Base-by-base conservation (phyloP, 148 eudicot species). In the Persicaria tinctoria region DNA sequence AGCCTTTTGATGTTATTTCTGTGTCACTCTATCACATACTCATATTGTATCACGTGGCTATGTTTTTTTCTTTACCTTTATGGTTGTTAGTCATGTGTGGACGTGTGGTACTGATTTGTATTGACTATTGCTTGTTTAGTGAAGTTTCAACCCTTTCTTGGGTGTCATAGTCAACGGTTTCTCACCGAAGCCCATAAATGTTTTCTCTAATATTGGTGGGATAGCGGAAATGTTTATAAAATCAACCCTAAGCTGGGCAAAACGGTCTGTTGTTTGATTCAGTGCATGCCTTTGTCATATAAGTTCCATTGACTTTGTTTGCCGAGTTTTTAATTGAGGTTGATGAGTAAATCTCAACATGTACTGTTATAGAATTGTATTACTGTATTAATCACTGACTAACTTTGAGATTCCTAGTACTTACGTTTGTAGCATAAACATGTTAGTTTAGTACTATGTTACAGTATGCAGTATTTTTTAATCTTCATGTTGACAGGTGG, bases 401-500 rank as follows among this genome's bases (percentile, higher is more conserved):
- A 69, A 5, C 38, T 68, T 38, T 68, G 17, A 27, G 0, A 13
- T 68, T 32, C 41, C 41, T 32, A 32, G 41, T 32, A 32, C 41
- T 32, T 32, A 32, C 1, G 41, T 32, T 32, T 32, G 3, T 1
- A 32, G 41, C 41, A 32, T 32, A 32, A 32, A 32, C 41, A 32
- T 32, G 3, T 32, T 32, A 32, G 41, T 32, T 2, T 32, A 32
- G 41, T 32, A 20, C 23, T 20, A 32, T 32, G 41, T 32, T 32
- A 32, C 41, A 32, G 41, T 32, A 32, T 32, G 27, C 27, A 23
- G 27, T 23, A 23, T 32, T 32, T 32, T 32, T 32, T 32, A 32
- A 32, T 32, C 41, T 32, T 74, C 14, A 55, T 8, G 16, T 3
- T 56, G 13, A 51, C 57, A 93, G 97, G 91, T 90, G 4, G 59